Conservation (phyloP, 192 early-diverging fungal genomes). For the Backusella luteola region DNA sequence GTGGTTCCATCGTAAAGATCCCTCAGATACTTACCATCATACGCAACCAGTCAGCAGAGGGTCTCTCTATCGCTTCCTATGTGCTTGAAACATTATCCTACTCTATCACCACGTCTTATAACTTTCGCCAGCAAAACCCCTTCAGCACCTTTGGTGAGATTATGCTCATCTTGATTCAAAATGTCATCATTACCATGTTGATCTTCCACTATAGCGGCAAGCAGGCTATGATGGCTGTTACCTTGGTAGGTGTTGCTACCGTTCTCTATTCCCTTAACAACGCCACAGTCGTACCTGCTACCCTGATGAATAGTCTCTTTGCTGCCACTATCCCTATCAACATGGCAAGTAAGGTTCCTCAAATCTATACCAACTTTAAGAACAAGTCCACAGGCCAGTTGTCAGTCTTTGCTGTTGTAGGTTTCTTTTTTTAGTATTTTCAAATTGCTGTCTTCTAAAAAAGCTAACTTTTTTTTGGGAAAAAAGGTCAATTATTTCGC, state of each 20-base stretch:
- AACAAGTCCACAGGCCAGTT: constrained; percentile 87
- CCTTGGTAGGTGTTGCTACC: constrained; percentile 32
- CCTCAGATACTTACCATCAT: constrained; percentile 96
- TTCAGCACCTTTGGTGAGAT: constrained; percentile 89
- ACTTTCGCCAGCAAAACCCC: constrained; percentile 76
- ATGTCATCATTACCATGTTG: constrained; percentile 72
- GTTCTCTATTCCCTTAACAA: constrained; percentile 54
- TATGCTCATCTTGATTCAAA: constrained; percentile 81
- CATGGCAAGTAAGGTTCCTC: constrained; percentile 82
- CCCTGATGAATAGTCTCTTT: constrained; percentile 65
- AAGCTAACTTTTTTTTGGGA: no score
- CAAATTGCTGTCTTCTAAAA: no score
- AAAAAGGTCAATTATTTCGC: constrained; percentile 74
- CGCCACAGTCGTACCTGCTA: constrained; percentile 41
- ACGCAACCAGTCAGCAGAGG: constrained; percentile 62
- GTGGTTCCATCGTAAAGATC: constrained; percentile 88
- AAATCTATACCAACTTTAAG: constrained; percentile 82
- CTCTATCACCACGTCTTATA: constrained; percentile 81
- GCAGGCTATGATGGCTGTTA: constrained; percentile 45
- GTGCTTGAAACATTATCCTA: constrained; percentile 83
- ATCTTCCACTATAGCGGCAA: constrained; percentile 59
- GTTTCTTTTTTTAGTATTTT: no score
- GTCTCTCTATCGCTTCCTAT: constrained; percentile 78
- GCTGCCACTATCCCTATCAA: constrained; percentile 74
- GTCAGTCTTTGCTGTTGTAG: constrained; percentile 73